Evolutionary conservation across 2,329 filamentous ascomycete genomes (phyloP), one percentile per base, ranked within the genome.

Genomic region (Calycina marina): DNA sequence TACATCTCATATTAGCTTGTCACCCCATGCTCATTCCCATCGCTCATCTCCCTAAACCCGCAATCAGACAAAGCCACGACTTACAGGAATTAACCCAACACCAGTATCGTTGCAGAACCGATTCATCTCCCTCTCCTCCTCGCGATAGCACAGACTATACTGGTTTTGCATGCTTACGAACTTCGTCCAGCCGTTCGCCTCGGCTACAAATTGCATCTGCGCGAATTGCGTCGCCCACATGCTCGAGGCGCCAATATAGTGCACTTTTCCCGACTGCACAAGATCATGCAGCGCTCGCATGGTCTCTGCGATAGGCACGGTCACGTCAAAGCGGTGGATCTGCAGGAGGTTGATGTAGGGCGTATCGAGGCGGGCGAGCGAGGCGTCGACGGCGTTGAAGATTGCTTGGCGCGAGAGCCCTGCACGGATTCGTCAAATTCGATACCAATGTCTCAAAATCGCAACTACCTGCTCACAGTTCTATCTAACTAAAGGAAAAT

Each of bases 381-480:
- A 72, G 25, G 60, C 63, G 11, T 78, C 64, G 3, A 80, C 74
- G 0, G 71, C 69, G 40, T 74, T 66, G 43, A 79, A 70, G 41
- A 80, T 72, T 36, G 72, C 67, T 43, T 69, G 69, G 29, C 75
- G 59, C 11, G 65, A 71, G 14, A 79, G 54, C 0, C 74, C 73
- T 18, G 15, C 10, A 20, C 18, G 20, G 20, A n/a, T 22, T 22
- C 3, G 20, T 22, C n/a, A 22, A n/a, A n/a, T n/a, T n/a, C n/a
- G n/a, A n/a, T n/a, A n/a, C n/a, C n/a, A n/a, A n/a, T n/a, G n/a
- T n/a, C n/a, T n/a, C n/a, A n/a, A n/a, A n/a, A n/a, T n/a, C n/a
- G n/a, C n/a, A n/a, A n/a, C n/a, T n/a, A n/a, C n/a, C n/a, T n/a
- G n/a, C n/a, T n/a, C n/a, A n/a, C n/a, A n/a, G n/a, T n/a, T n/a